A percentile compares a stretch with the other conserved stretches of the same genome.
Evolutionary conservation across 371 early-diverging fungal genomes (phyloP).

Genomic region (Coemansia sp.): DNA sequence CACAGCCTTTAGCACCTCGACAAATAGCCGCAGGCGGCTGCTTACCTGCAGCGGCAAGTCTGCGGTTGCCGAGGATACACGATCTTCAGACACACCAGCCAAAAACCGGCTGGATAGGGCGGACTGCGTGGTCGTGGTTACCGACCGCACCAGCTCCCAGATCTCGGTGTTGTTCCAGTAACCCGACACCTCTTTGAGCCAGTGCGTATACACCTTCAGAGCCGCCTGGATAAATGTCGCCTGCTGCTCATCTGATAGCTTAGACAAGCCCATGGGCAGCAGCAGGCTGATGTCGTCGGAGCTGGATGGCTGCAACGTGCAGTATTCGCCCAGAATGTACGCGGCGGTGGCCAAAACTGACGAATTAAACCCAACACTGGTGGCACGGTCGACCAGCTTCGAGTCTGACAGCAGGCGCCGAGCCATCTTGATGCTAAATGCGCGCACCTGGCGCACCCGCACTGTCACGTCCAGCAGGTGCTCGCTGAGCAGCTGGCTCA

Average conservation of each 20-base stretch:
- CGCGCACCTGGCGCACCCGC: constrained; percentile 82
- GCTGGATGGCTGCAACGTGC: constrained; percentile 46
- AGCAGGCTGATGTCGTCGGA: constrained; percentile 24
- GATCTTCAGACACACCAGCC: neutral
- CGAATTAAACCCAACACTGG: constrained; percentile 66
- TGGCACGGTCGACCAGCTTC: constrained; percentile 56
- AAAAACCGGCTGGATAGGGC: constrained; percentile 5
- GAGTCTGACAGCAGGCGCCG: constrained; percentile 51
- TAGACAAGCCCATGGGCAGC: constrained; percentile 17
- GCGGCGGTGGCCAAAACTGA: constrained; percentile 84
- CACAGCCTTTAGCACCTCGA: constrained; percentile 23
- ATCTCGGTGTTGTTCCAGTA: constrained; percentile 40
- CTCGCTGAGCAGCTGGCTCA: constrained; percentile 65
- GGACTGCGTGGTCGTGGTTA: constrained; percentile 18
- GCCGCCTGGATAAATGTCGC: constrained; percentile 45
- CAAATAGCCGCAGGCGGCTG: constrained; percentile 36
- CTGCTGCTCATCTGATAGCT: constrained; percentile 28
- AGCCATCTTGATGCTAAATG: constrained; percentile 75
- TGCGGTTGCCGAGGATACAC: constrained; percentile 19
- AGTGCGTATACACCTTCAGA: constrained; percentile 41
- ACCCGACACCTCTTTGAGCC: constrained; percentile 34
- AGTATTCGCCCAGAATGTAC: constrained; percentile 90
- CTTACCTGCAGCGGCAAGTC: constrained; percentile 48
- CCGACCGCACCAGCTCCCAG: constrained; percentile 45
- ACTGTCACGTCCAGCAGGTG: constrained; percentile 89